Base-by-base conservation (phyloP, 345 rosid genomes). In the Eucalyptus cladocalyx region DNA sequence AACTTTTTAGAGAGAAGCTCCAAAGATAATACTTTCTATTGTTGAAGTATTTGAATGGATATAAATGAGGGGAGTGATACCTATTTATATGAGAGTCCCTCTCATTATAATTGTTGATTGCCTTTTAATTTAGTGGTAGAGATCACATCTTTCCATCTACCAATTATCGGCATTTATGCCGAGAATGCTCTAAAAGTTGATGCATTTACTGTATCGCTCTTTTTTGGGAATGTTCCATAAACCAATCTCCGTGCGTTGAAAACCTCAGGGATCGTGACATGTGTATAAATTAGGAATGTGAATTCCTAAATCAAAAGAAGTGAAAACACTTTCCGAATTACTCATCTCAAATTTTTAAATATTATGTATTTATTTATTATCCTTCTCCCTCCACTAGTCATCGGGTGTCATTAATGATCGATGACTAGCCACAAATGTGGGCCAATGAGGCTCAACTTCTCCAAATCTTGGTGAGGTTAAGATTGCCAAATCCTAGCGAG, bases 201-300 rank as follows among this genome's bases (percentile, higher is more conserved):
- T 60, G 30, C 32, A 60, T 60, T 6, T 28, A 60, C 4, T 5
- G 0, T 60, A 60, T 60, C 8, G 0, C 67, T 13, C 15, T 5
- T 28, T 26, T 28, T 11, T 60, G 7, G 15, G 7, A 60, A 28
- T 60, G n/a, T 60, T 60, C 7, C 14, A 60, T 12, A 60, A 28
- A 60, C 67, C n/a, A 28, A 11, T 26, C 15, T 24, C 1, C 1
- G 4, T 10, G 8, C 15, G 0, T 58, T 0, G 15, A 11, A 58
- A 58, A 2, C 67, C 67, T 58, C 1, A n/a, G 0, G n/a, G 67
- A 58, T 26, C n/a, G 1, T 26, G 65, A 58, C 67, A 58, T 9
- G 28, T 56, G 30, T 10, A 9, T 56, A 56, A 56, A 56, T 56
- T 56, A 24, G 28, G 10, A 24, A 56, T 0, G 62, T 56, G 62